Conservation (phyloP, 2,329 filamentous ascomycete genomes). For the Endothia cerciana region DNA sequence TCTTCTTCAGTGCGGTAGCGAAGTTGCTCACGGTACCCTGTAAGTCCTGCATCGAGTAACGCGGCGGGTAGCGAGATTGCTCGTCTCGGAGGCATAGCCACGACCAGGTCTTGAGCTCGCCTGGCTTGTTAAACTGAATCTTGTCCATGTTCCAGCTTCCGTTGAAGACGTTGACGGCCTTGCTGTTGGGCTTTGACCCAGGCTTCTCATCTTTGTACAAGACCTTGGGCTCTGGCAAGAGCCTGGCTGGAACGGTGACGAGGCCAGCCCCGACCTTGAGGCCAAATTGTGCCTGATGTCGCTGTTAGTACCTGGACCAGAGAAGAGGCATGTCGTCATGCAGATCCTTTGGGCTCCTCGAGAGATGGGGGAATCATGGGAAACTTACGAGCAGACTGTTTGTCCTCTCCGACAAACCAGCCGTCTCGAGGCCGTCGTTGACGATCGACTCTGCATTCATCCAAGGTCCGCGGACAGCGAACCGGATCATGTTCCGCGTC, state of each 20-base stretch:
- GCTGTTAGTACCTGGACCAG: not conserved
- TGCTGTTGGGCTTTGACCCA: constrained; percentile 24
- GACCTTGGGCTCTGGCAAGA: constrained; percentile 58
- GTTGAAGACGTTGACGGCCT: constrained; percentile 31
- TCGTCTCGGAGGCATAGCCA: constrained; percentile 34
- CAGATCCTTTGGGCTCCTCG: not conserved
- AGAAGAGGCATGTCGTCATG: not conserved
- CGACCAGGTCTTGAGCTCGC: constrained; percentile 47
- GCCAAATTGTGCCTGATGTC: constrained; percentile 40
- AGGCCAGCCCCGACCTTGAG: constrained; percentile 53
- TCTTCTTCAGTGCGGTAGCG: constrained; percentile 15
- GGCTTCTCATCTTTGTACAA: constrained; percentile 46
- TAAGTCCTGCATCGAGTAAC: not conserved
- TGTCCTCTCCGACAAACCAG: constrained; percentile 48
- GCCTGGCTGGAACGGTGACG: constrained; percentile 65
- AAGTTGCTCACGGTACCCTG: constrained; percentile 11
- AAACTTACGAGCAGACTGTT: constrained; percentile 44
- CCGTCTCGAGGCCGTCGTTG: constrained; percentile 49
- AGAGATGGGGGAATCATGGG: not conserved
- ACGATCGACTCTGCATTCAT: constrained; percentile 61
- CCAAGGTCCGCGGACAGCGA: constrained; percentile 60
- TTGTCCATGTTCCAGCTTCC: constrained; percentile 64
- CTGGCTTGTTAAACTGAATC: constrained; percentile 51
- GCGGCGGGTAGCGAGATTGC: not conserved
- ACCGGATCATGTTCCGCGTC: constrained; percentile 61